These are phyloP conservation scores for Saccharomycodes ludwigii DNA, from an alignment of 805 yeast species.

Conservation along the genomic window DNA sequence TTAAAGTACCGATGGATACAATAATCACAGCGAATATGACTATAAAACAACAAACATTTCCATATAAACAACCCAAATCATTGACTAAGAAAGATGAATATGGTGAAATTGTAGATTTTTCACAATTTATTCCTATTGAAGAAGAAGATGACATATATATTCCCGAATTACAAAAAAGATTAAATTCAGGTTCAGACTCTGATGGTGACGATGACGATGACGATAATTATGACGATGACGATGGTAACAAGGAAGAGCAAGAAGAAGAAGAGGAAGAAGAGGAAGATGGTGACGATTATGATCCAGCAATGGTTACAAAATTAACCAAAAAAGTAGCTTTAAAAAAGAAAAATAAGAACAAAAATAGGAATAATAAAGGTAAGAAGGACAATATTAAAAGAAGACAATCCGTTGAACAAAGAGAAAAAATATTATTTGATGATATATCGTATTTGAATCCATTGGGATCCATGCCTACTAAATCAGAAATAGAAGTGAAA, in stretches of 20 bases:
- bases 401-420: too few species aligned
- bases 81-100: conserved; percentile 74
- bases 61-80: conserved; percentile 41
- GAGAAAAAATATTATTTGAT: too few species aligned
- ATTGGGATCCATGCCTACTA: conserved; percentile 32
- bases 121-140: conserved; percentile 42
- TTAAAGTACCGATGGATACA: conserved; percentile 19
- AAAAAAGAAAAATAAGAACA: conserved; percentile 24
- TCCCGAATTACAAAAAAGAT: conserved; percentile 15
- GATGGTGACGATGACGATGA: conserved; percentile 14
- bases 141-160: conserved; percentile 31
- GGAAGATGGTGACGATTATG: conserved; percentile 16
- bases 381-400: too few species aligned
- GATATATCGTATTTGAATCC: conserved; percentile 40
- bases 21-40: conserved; percentile 13
- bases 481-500: conserved; percentile 24
- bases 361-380: too few species aligned
- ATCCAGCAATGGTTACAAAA: conserved; percentile 1
- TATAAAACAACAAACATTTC: conserved; percentile 55
- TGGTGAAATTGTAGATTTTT: conserved; percentile 62
- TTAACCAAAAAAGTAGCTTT: conserved; percentile 20
- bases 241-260: conserved; percentile 16
- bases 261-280: conserved; percentile 17
- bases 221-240: conserved; percentile 13
- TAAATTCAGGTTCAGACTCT: conserved; percentile 14